Conservation (phyloP, 164 flowering plant species). For the Vitis rotundifolia region DNA sequence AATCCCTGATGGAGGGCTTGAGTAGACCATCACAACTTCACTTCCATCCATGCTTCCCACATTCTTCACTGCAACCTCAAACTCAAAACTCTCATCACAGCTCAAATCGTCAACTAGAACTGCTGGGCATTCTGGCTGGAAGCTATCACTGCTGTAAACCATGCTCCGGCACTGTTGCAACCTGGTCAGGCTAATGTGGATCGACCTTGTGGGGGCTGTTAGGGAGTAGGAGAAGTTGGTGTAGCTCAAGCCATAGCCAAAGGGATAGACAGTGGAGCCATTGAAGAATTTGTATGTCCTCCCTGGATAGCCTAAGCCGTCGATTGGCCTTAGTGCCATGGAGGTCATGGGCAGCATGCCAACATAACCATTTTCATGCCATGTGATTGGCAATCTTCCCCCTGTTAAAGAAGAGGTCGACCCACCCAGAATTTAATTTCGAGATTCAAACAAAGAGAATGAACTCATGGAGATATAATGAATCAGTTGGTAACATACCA, state of each 20-base stretch:
- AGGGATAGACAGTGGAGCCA: constrained; percentile 31
- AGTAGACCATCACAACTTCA: constrained; percentile 2
- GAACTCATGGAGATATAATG: no score
- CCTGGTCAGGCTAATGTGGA: no score
- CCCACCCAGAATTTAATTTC: no score
- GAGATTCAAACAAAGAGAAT: no score
- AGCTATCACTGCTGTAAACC: no score
- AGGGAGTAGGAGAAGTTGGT: constrained; percentile 22
- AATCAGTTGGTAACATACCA: no score
- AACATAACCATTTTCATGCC: constrained; percentile 10
- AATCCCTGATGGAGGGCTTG: constrained; percentile 14
- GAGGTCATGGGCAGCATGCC: constrained; percentile 31
- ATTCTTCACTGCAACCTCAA: no score
- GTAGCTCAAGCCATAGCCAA: constrained; percentile 35
- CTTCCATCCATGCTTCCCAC: not conserved
- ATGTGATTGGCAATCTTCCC: constrained; percentile 16
- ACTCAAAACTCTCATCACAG: no score
- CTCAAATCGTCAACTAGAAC: no score
- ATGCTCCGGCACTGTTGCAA: no score
- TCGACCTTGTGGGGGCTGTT: not conserved
- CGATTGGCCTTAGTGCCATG: constrained; percentile 30
- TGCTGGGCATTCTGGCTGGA: no score
- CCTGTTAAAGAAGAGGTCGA: constrained; percentile 8
- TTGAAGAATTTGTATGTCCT: constrained; percentile 36
- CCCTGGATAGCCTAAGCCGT: constrained; percentile 31